Evolutionary conservation across 2,329 filamentous ascomycete species (phyloP), one percentile per base, ranked within the genome.

Genomic region (Fusarium annulatum): DNA sequence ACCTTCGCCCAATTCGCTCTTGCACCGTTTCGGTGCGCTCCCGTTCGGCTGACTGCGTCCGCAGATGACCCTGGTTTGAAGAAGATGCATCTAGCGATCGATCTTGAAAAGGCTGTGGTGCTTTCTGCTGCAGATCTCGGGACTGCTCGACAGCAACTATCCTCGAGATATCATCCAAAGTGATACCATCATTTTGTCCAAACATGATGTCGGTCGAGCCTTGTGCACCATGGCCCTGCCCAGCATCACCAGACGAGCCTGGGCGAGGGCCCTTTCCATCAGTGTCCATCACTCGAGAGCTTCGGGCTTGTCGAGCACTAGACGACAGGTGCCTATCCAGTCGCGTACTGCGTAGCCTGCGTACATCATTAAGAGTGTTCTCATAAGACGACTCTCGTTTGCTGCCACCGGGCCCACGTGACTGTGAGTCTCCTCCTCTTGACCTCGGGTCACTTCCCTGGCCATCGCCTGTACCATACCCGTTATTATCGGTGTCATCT

Each of bases 91-190:
- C 72, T 19, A 90, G 89, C 28, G 92, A 61, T 30, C 64, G 74
- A 46, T 71, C 69, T 43, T 56, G 42, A 28, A 73, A 75, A 18
- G 72, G 63, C 41, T 76, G 76, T 11, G 75, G 75, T 23, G 57
- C 58, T 60, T 93, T 92, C 69, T 91, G 93, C 79, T 94, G 94
- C 80, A 97, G 94, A 80, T 98, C 96, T 76, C 95, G 92, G 30
- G 96, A 95, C 83, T 98, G 96, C 81, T 98, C 95, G 19, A 96
- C 94, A 39, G 96, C 96, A 46, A 98, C 95, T 78, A 99, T 97
- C 72, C 96, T 90, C 14, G 96, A 95, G 76, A 99, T 98, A 79
- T 99, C 96, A 79, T 99, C 96, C 64, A 99, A 85, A 1, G 96
- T 98, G 70, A 99, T 89, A 30, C 94, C 94, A 82, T 98, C 95